Conservation (phyloP, 1,284 basidiomycete species). For the Cerioporus squamosus region DNA sequence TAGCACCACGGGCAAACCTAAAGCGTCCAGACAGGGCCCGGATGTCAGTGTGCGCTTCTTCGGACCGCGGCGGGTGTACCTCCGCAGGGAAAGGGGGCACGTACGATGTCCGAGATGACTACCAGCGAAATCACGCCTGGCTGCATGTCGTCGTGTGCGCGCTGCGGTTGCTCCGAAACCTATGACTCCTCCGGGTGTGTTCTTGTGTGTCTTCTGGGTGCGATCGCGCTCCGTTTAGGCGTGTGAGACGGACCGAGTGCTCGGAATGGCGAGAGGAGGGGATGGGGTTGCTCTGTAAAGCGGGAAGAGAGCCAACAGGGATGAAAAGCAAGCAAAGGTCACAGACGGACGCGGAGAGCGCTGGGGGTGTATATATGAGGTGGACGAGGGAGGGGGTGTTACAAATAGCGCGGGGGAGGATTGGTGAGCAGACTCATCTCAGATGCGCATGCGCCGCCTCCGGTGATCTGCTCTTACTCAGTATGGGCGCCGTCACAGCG, state of each 20-base stretch:
- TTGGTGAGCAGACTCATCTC: constrained; percentile 26
- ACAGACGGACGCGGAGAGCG: constrained; percentile 13
- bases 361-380: constrained; percentile 24
- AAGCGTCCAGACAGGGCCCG: background rate
- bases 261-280: background rate
- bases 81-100: constrained; percentile 33
- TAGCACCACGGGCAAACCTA: constrained; percentile 79
- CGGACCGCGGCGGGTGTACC: constrained; percentile 5
- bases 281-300: constrained; percentile 1
- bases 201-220: constrained; percentile 1
- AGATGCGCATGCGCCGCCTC: constrained; percentile 20
- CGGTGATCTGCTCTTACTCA: constrained; percentile 17
- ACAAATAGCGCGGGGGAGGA: constrained; percentile 26
- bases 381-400: constrained; percentile 14
- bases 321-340: constrained; percentile 9
- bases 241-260: background rate
- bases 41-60: background rate
- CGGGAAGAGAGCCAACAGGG: constrained; percentile 8
- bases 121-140: constrained; percentile 61
- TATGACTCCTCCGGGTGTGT: constrained; percentile 10
- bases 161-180: background rate
- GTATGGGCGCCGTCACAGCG: constrained; percentile 10
- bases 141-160: constrained; percentile 19
- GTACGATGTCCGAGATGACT: constrained; percentile 73
- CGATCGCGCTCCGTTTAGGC: background rate